Evolutionary conservation across 805 yeast species (phyloP).

Genomic region (Hemisphaericaspora nanyangensis): DNA sequence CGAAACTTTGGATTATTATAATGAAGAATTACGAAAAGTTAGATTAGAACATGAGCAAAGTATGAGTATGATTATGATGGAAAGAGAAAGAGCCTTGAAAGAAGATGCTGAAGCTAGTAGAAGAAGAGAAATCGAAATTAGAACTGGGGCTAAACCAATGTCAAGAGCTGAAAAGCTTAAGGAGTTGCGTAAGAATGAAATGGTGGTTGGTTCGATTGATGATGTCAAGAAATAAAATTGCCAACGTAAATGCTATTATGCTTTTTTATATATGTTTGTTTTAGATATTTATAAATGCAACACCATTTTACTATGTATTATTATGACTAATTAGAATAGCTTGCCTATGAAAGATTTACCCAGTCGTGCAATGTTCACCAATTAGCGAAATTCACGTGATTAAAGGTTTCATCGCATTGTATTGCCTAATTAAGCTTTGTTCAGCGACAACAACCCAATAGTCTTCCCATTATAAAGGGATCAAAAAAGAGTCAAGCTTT

Average conservation of each 20-base stretch:
- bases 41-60: constrained; percentile 63
- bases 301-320: no score
- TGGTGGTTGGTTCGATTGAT: constrained; percentile 56
- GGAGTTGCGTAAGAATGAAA: constrained; percentile 64
- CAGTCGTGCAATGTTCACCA: no score
- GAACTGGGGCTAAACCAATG: constrained; percentile 41
- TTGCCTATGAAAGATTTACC: no score
- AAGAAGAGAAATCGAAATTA: constrained; percentile 43
- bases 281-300: no score
- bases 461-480: no score
- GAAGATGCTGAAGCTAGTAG: constrained; percentile 62
- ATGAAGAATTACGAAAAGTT: constrained; percentile 55
- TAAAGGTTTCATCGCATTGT: no score
- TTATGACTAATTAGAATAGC: no score
- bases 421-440: no score
- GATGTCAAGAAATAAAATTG: constrained; percentile 25
- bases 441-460: no score
- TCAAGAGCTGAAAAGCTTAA: constrained; percentile 47
- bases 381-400: no score
- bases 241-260: no score
- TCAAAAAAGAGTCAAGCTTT: no score
- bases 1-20: constrained; percentile 53
- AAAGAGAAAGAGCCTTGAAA: constrained; percentile 64
- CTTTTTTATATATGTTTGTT: background rate
- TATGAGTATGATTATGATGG: constrained; percentile 58